Base-by-base conservation (phyloP, 345 rosid genomes). In the Bruguiera gymnorhiza region DNA sequence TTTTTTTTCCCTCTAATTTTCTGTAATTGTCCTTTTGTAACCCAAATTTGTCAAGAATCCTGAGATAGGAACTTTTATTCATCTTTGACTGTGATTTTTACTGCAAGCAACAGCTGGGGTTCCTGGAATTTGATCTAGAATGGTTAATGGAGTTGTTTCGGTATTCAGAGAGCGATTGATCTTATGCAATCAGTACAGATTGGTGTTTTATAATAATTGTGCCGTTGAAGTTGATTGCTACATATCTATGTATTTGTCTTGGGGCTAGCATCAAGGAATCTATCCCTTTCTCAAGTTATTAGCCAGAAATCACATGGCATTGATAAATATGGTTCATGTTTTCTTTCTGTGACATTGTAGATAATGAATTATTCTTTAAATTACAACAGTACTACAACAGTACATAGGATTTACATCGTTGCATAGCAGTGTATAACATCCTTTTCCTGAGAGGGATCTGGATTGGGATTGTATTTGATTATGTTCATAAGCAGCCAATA, bases 181-280 rank as follows among this genome's bases (percentile, higher is more conserved):
- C 18, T 65, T 72, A 15, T 48, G 23, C 6, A 15, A n/a, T 24
- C 27, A 6, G 55, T 31, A 24, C 19, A 23, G 51, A 70, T 19
- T 37, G 61, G 63, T 62, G 10, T 37, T 51, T 3, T 50, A 46
- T 30, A 10, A 39, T 20, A 56, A 9, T 19, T 58, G 13, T 23
- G 31, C 24, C 20, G 11, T 6, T 56, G 31, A 56, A 56, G 54
- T 24, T 54, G 63, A 63, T 63, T 63, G 57, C n/a, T 68, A 57
- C 71, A 43, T 52, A 1, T 60, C n/a, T 19, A 30, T 53, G 31
- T 68, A 16, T 56, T 30, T n/a, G 13, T 16, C 19, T 52, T 66
- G 6, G n/a, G 8, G 52, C 13, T 52, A 50, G 27, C 43, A 46
- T 13, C 30, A 43, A 6, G 29, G 56, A 27, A 56, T 58, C 60